Base-by-base conservation (phyloP, 1,139 yeast genomes). In the Diutina scorzettiae region DNA sequence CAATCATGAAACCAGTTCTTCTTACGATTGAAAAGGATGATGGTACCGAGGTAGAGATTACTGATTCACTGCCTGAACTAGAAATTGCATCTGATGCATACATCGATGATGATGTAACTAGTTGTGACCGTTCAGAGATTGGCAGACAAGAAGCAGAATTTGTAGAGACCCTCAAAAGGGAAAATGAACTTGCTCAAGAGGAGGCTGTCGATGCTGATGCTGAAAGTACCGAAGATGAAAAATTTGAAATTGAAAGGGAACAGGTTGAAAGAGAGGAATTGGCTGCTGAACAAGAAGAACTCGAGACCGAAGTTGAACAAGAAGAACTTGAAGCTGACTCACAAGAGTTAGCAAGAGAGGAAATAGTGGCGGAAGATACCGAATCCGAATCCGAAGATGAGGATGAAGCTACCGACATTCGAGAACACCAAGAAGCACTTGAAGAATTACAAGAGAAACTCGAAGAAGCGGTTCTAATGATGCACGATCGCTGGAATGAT, bases 251-350 rank as follows among this genome's bases (percentile, higher is more conserved):
- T 29, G 25, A 19, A 6, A 48, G 51, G 31, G 49, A 24, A 11
- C 27, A 24, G 11, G 9, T 24, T 24, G 27, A 24, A 11, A 11
- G 11, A 24, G 9, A 24, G 11, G 9, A 24, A 24, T 11, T 24
- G 7, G 44, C 45, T 3, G 44, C 48, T 30, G 46, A 47, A 40
- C 25, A 47, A 18, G 44, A 47, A 12, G 53, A 49, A 36, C 48
- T 43, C 9, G 57, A 55, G n/a, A 58, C 51, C 30, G 48, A 48
- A 37, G 29, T 49, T n/a, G 52, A 62, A 1, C 63, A 58, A 30
- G 63, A 57, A 2, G 56, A 62, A 1, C 45, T 57, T 40, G 63
- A 63, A 2, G 64, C 59, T 43, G 57, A 51, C 37, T 56, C 53
- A 33, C 41, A 23, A n/a, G 48, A 47, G 47, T 20, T 8, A 11